A percentile compares a stretch with the other conserved stretches of the same genome.
These are phyloP conservation scores for Aphanoascus verrucosus DNA, from an alignment of 2,329 filamentous ascomycete genomes.

Conservation along the genomic window DNA sequence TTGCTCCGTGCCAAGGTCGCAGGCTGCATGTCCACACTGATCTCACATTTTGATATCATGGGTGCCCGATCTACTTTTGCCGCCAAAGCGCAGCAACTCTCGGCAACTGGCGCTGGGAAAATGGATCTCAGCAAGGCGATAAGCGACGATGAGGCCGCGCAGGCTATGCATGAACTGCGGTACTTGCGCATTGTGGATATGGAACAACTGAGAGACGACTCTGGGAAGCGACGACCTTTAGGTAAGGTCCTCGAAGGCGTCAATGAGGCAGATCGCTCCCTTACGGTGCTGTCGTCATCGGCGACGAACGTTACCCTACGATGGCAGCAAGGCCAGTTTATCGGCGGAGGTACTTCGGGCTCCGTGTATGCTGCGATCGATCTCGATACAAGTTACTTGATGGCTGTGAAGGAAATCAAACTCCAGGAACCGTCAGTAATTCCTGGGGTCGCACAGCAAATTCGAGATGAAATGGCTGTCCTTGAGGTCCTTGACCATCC, in stretches of 20 bases:
- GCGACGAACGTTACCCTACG: slow-evolving; percentile 90
- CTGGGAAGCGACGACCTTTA: slow-evolving; percentile 73
- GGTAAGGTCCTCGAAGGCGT: slow-evolving; percentile 86
- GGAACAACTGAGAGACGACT: slow-evolving; percentile 66
- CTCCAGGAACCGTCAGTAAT: slow-evolving; percentile 94
- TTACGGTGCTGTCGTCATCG: slow-evolving; percentile 86
- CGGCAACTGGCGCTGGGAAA: slow-evolving; percentile 63
- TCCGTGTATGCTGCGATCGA: slow-evolving; percentile 98
- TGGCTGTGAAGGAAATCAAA: slow-evolving; percentile 98
- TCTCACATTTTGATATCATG: slow-evolving; percentile 99
- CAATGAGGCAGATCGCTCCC: slow-evolving; percentile 88
- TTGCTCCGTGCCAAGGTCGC: slow-evolving; percentile 77
- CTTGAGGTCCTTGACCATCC: slow-evolving; percentile 92
- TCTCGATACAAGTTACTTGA: slow-evolving; percentile 84
- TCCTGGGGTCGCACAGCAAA: slow-evolving; percentile 84
- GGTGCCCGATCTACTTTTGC: slow-evolving; percentile 86
- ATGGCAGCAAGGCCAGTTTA: slow-evolving; percentile 98
- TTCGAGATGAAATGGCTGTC: slow-evolving; percentile 94
- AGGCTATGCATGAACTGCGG: slow-evolving; percentile 64
- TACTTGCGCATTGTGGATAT: slow-evolving; percentile 61
- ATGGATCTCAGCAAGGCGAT: slow-evolving; percentile 63
- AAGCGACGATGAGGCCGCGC: slow-evolving; percentile 77
- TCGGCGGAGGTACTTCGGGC: slow-evolving; percentile 92
- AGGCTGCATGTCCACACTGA: slow-evolving; percentile 92
- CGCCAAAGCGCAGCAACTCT: slow-evolving; percentile 81